Conservation (phyloP, 2,329 filamentous ascomycete species). For the Pseudocercospora cruenta region DNA sequence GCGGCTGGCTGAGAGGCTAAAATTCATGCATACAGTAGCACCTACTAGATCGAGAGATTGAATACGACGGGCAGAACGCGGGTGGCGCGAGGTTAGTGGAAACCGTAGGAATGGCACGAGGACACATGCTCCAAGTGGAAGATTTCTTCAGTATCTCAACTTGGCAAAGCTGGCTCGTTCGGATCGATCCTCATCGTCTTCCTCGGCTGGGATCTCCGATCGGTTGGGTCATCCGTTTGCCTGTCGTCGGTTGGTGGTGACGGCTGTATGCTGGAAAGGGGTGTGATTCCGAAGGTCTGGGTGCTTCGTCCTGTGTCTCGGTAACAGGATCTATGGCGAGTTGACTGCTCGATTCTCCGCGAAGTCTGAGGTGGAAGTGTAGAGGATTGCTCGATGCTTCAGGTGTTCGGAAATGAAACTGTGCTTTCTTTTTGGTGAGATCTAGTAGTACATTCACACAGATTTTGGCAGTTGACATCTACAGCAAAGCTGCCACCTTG, state of each 20-base stretch:
- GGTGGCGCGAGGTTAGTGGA: neutral
- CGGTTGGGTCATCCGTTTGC: neutral
- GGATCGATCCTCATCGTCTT: neutral
- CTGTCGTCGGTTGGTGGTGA: neutral
- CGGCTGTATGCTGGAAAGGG: neutral
- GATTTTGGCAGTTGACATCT: neutral
- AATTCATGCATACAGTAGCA: neutral
- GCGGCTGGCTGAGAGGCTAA: neutral
- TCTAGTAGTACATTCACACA: neutral
- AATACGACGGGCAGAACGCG: neutral
- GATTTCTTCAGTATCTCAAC: neutral
- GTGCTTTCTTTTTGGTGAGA: neutral
- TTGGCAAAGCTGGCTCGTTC: neutral
- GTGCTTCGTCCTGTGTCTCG: neutral
- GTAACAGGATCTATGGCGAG: too few species aligned
- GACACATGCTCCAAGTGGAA: neutral
- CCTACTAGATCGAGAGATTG: neutral
- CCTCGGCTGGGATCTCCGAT: neutral
- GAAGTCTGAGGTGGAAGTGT: too few species aligned
- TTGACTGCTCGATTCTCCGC: neutral
- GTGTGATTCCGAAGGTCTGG: neutral
- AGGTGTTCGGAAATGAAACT: neutral
- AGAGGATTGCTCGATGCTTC: too few species aligned
- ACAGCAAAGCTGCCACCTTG: neutral
- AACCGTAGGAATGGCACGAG: neutral